Base-by-base conservation (phyloP, 371 early-diverging fungal genomes). In the Entomophthora muscae region DNA sequence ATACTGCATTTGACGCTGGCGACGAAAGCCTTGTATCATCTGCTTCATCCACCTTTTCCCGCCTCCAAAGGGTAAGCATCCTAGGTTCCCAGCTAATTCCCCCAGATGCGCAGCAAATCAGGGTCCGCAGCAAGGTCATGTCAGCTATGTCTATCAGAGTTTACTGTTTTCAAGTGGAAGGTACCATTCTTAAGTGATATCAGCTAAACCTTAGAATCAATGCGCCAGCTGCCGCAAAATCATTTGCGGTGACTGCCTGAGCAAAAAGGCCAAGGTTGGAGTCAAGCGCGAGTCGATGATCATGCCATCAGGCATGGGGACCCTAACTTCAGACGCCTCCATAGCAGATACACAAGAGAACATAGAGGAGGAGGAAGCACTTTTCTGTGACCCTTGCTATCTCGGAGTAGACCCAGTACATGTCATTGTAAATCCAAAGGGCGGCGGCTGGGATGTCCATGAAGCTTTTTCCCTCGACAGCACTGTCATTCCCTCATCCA, bases 131-230 rank as follows among this genome's bases (percentile, higher is more conserved):
- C 61, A 12, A 68, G 56, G 24, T 28, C 30, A 1, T 68, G 69
- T 52, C 63, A 66, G 26, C 31, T 66, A 42, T 68, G 69, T 57
- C 27, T 29, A 24, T 23, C 60, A 12, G 69, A 68, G 42, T 66
- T 68, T 33, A 68, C 30, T 55, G 66, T 68, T 31, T 68, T 68
- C 53, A 52, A 65, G 52, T 68, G 69, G 69, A 57, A 64, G 63
- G 67, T 67, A 62, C n/a, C n/a, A 67, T 53, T 7, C 3, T 30
- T 42, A 42, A 42, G 42, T 17, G 42, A 17, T 10, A 26, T 26
- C 29, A 1, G 26, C 29, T 57, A 31, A 61, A 13, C 13, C 31
- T 61, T 33, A 52, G 53, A 52, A 52, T 22, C n/a, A 51, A 17
- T 63, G 63, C 30, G 17, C n/a, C 3, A 53, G 23, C 24, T 63